These are phyloP conservation scores for Posidonia australis DNA, from an alignment of 106 monocot genomes.

Conservation along the genomic window DNA sequence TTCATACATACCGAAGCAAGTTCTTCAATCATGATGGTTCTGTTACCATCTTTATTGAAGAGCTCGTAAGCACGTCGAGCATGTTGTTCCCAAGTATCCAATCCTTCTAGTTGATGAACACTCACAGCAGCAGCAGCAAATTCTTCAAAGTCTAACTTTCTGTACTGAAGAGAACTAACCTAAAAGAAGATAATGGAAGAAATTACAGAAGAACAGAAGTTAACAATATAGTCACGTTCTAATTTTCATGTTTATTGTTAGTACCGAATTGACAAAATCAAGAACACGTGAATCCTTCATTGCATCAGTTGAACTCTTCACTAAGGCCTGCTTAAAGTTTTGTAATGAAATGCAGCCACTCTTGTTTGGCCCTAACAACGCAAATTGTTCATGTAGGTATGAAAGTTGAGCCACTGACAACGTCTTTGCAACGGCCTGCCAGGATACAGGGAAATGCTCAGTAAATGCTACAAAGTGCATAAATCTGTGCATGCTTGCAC, in stretches of 20 bases:
- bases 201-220: constrained; percentile 4
- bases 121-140: constrained; percentile 79
- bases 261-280: constrained; percentile 76
- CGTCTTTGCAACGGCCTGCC: constrained; percentile 80
- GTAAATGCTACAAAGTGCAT: neutral
- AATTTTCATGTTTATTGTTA: neutral
- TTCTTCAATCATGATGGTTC: constrained; percentile 90
- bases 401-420: constrained; percentile 52
- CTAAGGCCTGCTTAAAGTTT: constrained; percentile 76
- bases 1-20: constrained; percentile 67
- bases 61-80: constrained; percentile 77
- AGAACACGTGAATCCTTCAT: constrained; percentile 92
- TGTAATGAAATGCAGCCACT: constrained; percentile 69
- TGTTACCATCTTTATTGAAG: constrained; percentile 91
- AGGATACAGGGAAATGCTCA: neutral
- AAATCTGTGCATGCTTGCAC: neutral
- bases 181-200: constrained; percentile 10
- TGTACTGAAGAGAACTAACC: constrained; percentile 86
- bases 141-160: constrained; percentile 92
- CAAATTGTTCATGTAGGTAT: constrained; percentile 74
- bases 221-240: neutral
- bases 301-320: constrained; percentile 76
- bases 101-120: constrained; percentile 77
- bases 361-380: constrained; percentile 76
- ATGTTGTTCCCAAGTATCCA: constrained; percentile 83